Evolutionary conservation across 225 moss, liverwort and hornwort species (phyloP).

Genomic region (Bryum argenteum): DNA sequence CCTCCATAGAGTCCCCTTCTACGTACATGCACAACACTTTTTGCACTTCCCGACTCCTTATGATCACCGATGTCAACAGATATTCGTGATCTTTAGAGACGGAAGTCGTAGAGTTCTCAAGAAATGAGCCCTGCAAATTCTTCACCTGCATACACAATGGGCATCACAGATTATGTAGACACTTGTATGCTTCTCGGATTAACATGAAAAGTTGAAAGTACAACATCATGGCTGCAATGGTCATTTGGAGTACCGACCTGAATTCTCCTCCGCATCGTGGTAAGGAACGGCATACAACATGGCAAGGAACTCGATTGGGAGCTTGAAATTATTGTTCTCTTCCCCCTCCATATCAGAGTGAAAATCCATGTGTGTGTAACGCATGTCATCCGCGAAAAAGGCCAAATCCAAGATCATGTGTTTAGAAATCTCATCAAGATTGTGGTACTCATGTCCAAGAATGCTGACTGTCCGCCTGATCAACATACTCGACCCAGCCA

Average conservation of each 20-base stretch:
- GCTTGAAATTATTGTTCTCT: not conserved
- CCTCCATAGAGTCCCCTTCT: no score
- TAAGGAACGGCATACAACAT: not conserved
- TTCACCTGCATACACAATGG: not conserved
- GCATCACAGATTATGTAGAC: not conserved
- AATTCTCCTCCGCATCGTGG: not conserved
- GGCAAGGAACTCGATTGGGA: not conserved
- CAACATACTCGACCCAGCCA: not conserved
- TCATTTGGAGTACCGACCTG: not conserved
- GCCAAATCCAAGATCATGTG: conserved; percentile 13
- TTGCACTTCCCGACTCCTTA: no score
- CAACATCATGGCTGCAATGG: no score
- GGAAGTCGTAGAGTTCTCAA: not conserved
- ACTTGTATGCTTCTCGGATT: no score
- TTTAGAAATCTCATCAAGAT: conserved; percentile 9
- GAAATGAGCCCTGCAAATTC: not conserved
- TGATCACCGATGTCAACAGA: no score
- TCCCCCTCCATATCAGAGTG: not conserved
- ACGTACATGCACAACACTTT: no score
- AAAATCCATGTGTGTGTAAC: conserved; percentile 15
- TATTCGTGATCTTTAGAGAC: not conserved
- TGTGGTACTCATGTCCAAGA: not conserved
- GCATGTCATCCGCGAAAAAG: not conserved
- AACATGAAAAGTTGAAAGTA: no score
- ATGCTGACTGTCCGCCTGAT: not conserved